Evolutionary conservation across 2,329 filamentous ascomycete genomes (phyloP), one percentile per base, ranked within the genome.

Genomic region (Penicillium frequentans): DNA sequence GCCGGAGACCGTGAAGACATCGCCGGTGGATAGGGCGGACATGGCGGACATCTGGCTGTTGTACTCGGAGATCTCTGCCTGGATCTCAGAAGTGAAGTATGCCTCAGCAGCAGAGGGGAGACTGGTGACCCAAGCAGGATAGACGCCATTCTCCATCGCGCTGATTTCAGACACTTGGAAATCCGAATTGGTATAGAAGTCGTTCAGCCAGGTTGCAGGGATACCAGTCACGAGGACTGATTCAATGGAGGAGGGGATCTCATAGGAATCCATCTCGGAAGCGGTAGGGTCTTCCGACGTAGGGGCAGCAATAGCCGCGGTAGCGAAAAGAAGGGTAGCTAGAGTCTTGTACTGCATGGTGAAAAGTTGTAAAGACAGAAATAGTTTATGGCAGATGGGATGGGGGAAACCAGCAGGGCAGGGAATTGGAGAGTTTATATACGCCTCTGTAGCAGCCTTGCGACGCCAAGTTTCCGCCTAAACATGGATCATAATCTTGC

Each of bases 261-360:
- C 27, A 9, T 26, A 5, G 21, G 39, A 42, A 48, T 19, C 21
- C 1, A 37, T n/a, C 11, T 39, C n/a, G 4, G 33, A 19, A 21
- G 14, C 29, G 24, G 31, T 37, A 33, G 56, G 13, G 49, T 44
- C 42, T 23, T 49, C 35, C 19, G 50, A 53, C 49, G 50, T 44
- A 50, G 64, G 49, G 49, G 58, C 50, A 16, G 66, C 66, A 39
- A 69, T 54, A 19, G 61, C 62, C 24, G 66, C 58, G 19, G 66
- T 55, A 50, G 64, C 52, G 53, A 69, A 57, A 50, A 66, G 46
- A 33, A 69, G 55, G 43, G 66, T 52, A 29, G 62, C 49, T 45
- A 68, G 43, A 27, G 57, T 13, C 57, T 66, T 70, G 61, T 57
- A 68, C 55, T 70, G 66, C 68, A 70, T 70, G 55, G 14, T 58